These are phyloP conservation scores for Lepidopterella palustris DNA, from an alignment of 495 filamentous ascomycete genomes.

Conservation along the genomic window DNA sequence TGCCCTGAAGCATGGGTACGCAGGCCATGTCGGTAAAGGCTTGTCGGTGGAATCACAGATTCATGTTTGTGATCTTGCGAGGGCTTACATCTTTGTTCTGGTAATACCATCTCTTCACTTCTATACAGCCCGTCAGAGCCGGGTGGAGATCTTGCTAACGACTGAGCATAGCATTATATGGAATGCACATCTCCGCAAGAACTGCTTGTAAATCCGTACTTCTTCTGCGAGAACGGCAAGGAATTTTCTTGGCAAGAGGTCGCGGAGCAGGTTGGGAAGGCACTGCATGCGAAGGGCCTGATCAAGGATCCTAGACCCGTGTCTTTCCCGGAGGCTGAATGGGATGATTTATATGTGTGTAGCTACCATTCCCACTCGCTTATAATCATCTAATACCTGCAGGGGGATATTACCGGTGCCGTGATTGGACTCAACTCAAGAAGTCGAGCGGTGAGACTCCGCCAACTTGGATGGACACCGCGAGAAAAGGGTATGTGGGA, in stretches of 20 bases:
- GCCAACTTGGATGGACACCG: constrained; percentile 35
- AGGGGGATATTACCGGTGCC: constrained; percentile 3
- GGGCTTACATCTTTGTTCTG: constrained; percentile 34
- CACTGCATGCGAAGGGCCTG: constrained; percentile 23
- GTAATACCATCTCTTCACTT: too few relatives aligned
- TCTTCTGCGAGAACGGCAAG: constrained; percentile 38
- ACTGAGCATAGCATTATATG: constrained; percentile 33
- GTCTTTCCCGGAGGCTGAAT: constrained; percentile 29
- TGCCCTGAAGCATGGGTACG: constrained; percentile 37
- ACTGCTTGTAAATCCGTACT: constrained; percentile 34
- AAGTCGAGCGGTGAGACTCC: constrained; percentile 30
- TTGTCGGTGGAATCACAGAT: constrained; percentile 29
- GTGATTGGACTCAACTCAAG: constrained; percentile 34
- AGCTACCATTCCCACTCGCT: background rate
- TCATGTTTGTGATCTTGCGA: constrained; percentile 33
- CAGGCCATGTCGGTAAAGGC: constrained; percentile 31
- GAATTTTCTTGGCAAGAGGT: constrained; percentile 33
- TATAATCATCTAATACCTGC: background rate
- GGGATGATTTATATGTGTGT: constrained; percentile 33
- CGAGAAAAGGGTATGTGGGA: constrained; percentile 36
- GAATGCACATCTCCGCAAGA: constrained; percentile 20
- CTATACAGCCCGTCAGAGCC: too few relatives aligned
- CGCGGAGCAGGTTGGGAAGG: constrained; percentile 29
- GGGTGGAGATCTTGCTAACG: too few relatives aligned
- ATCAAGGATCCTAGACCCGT: constrained; percentile 27